Conservation (phyloP, 75 land plant genomes). For the Picea glauca region DNA sequence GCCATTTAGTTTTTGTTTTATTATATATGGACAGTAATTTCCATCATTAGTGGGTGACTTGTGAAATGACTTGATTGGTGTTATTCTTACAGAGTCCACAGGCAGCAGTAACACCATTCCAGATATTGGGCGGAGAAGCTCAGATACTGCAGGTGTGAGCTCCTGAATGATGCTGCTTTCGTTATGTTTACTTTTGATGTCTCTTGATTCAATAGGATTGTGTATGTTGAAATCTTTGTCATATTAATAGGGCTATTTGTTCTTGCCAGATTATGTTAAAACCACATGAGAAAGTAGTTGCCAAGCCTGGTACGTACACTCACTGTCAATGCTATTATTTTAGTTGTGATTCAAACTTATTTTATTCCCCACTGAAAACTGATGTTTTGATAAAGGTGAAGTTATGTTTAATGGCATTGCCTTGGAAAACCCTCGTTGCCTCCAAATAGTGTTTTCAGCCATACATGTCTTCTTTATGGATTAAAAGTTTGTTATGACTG, state of each 20-base stretch:
- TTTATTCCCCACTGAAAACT: background rate
- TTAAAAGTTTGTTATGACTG: too few species aligned
- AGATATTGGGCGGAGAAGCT: slow-evolving; percentile 89
- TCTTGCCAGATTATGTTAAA: slow-evolving; percentile 76
- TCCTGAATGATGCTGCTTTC: background rate
- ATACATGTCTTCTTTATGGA: too few species aligned
- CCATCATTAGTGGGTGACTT: background rate
- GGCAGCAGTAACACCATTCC: slow-evolving; percentile 68
- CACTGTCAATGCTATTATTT: background rate
- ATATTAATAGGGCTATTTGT: background rate
- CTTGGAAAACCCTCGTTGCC: background rate
- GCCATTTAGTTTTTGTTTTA: background rate
- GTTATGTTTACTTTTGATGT: background rate
- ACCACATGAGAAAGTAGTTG: slow-evolving; percentile 67
- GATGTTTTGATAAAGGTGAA: background rate
- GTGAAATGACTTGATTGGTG: background rate
- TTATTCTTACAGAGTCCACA: slow-evolving; percentile 59
- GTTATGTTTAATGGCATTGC: background rate
- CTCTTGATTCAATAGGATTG: background rate
- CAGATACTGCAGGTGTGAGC: slow-evolving; percentile 79
- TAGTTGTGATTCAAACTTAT: background rate
- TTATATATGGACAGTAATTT: background rate
- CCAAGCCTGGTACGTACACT: slow-evolving; percentile 57
- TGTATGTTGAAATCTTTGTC: background rate
- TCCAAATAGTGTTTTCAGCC: background rate